Evolutionary conservation across 306 rosid species (phyloP).

Genomic region (Fragaria iinumae): DNA sequence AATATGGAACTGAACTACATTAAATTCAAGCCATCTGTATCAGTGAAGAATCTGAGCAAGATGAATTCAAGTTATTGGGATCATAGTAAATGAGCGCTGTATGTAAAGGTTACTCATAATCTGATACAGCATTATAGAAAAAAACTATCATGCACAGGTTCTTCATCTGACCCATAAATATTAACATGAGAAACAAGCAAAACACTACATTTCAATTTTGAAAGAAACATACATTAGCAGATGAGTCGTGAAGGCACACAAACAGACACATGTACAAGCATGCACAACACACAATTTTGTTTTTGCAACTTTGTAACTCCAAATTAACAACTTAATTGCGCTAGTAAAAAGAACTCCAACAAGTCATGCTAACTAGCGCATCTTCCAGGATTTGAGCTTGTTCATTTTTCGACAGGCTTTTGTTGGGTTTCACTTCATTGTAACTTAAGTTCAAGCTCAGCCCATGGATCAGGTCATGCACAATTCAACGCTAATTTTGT

Average conservation of each 20-base stretch:
- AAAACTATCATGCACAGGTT: background rate
- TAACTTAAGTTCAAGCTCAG: background rate
- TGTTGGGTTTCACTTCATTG: background rate
- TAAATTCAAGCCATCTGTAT: background rate
- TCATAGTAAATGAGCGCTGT: background rate
- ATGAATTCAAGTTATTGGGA: background rate
- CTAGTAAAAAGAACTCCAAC: background rate
- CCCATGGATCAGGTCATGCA: conserved; percentile 4
- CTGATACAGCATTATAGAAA: background rate
- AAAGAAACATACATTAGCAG: background rate
- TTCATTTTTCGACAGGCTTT: background rate
- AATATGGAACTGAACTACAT: background rate
- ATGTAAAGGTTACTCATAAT: background rate
- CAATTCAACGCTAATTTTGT: background rate
- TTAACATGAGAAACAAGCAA: background rate
- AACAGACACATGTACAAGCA: background rate
- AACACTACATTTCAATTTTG: background rate
- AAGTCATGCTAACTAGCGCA: background rate
- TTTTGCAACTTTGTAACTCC: background rate
- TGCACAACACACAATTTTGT: background rate
- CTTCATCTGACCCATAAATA: background rate
- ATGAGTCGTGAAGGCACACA: background rate
- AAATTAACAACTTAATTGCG: background rate
- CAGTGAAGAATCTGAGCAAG: background rate
- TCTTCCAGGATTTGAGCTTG: background rate